Base-by-base conservation (phyloP, 2,329 filamentous ascomycete genomes). In the Exophiala oligosperma region DNA sequence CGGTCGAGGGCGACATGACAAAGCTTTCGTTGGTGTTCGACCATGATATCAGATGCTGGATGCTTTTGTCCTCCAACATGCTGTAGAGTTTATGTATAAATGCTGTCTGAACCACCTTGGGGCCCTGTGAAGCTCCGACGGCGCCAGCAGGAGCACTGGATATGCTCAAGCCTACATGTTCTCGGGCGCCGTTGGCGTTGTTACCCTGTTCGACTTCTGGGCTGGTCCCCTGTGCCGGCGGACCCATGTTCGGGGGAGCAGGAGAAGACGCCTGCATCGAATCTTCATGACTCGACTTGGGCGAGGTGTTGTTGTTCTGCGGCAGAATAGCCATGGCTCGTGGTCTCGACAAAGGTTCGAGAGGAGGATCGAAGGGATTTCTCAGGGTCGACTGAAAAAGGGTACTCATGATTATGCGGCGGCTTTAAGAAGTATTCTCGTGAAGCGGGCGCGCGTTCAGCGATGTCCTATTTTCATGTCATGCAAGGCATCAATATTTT, bases 81-180 rank as follows among this genome's bases (percentile, higher is more conserved):
- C 93, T 97, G 81, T 97, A 99, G 37, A 99, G 84, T 76, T 99
- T 99, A 75, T 99, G 94, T 65, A 99, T 97, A 70, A 99, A 99
- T 23, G 94, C 94, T 9, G 94, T 97, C 77, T 99, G 94, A 14
- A 97, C 92, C 46, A 97, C 93, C 77, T 99, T 99, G 59, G 94
- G 92, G 72, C 96, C 92, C 71, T 96, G 91, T 52, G 92, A 88
- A 49, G 78, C 76, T 54, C 74, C 73, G 69, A 76, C 79, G 70
- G 77, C 78, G 17, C 58, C 74, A 67, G 54, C 66, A 40, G 57
- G 52, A 53, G 35, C 8, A 37, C 17, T 17, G 17, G 17, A 17
- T 17, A 17, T 17, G 17, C 35, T 43, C 40, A 59, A 23, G 43
- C 51, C 57, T 32, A 23, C 64, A 32, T 52, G 63, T 57, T 71